Base-by-base conservation (phyloP, 2,329 filamentous ascomycete species). In the Cadophora sp. region DNA sequence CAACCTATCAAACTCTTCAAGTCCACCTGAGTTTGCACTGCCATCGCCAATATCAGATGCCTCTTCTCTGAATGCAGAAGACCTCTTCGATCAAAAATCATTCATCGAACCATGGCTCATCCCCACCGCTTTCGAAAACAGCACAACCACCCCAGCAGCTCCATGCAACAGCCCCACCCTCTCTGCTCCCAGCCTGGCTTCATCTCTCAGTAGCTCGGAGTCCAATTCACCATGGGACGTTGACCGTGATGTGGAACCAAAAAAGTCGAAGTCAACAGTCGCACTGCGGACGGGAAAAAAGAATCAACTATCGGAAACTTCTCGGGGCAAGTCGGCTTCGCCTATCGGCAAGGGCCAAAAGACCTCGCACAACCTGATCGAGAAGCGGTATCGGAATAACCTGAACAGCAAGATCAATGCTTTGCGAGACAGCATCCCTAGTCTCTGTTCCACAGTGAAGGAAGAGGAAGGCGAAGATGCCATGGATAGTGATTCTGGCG, bases 341-440 rank as follows among this genome's bases (percentile, higher is more conserved):
- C 56, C 64, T 34, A 19, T n/a, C 24, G 27, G 50, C 64, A 61
- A 53, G 43, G 27, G 53, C 53, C 26, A 31, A 26, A 40, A 61
- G 22, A 66, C 40, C 29, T 29, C 64, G 34, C 64, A 66, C 43
- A 66, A 66, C 46, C 64, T 66, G 26, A 66, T 66, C 27, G 55
- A 66, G 64, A 66, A 66, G 64, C 34, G 55, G 64, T 66, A 66
- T 61, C 64, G 64, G 40, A 66, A 60, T 34, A 66, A 66, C 43
- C 37, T 67, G 46, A 62, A 67, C n/a, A 62, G 43, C 59, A 67
- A 67, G 50, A 67, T 67, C 24, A 56, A 62, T 7, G 40, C 68
- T 43, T 40, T 66, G 16, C 68, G 65, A 34, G 62, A 69, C 34
- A 65, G 55, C 26, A 61, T 66, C 55, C 64, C 64, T 37, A 61